These are phyloP conservation scores for Podila clonocystis DNA, from an alignment of 192 early-diverging fungal species.

Conservation along the genomic window DNA sequence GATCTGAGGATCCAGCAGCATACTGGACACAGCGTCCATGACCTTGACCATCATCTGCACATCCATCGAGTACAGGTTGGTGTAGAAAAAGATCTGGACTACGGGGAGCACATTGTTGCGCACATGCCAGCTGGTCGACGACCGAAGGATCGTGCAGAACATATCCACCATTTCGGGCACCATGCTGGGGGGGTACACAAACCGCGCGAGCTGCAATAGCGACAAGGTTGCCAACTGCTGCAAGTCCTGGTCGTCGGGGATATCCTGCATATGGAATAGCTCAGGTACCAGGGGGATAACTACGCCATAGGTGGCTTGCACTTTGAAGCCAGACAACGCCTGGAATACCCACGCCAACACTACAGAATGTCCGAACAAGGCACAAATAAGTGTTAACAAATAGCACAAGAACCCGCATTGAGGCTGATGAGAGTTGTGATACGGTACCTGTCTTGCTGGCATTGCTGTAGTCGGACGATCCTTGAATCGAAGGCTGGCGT, in stretches of 20 bases:
- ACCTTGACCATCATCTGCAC: constrained; percentile 64
- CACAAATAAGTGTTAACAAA: not conserved
- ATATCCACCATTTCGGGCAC: constrained; percentile 63
- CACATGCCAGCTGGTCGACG: constrained; percentile 80
- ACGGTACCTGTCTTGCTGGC: constrained; percentile 76
- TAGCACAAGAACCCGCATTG: not conserved
- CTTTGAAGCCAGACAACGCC: constrained; percentile 60
- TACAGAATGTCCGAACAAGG: constrained; percentile 26
- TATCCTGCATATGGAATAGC: constrained; percentile 77
- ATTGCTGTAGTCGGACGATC: constrained; percentile 74
- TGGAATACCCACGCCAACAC: constrained; percentile 75
- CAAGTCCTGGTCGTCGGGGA: constrained; percentile 76
- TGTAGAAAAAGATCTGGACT: constrained; percentile 89
- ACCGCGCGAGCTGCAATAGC: constrained; percentile 59
- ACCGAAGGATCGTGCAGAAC: constrained; percentile 62
- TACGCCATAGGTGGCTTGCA: constrained; percentile 67
- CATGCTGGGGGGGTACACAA: constrained; percentile 61
- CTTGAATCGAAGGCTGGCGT: constrained; percentile 46
- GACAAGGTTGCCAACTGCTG: constrained; percentile 65
- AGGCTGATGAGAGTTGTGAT: too few relatives aligned
- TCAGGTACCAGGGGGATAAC: constrained; percentile 62
- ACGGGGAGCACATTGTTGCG: constrained; percentile 82
- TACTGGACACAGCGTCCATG: constrained; percentile 72
- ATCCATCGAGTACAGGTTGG: constrained; percentile 79
- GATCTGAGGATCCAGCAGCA: constrained; percentile 87